phyloP scores from a whole-genome alignment of 768 basidiomycete genomes.

The Tephrocybe sp. region DNA sequence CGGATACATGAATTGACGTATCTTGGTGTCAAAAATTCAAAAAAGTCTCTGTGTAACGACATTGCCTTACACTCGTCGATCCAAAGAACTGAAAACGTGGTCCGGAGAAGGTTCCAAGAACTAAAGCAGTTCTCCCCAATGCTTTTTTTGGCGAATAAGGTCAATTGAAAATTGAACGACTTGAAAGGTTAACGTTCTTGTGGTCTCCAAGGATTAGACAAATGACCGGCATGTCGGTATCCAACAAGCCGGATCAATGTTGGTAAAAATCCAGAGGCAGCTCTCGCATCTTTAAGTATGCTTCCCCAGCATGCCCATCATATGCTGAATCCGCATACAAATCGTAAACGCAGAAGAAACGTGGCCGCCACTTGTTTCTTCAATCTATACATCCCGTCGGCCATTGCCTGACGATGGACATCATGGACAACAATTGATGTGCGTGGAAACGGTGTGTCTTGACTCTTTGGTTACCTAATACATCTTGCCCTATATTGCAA shows the following conservation, averaged over 20 bases:
- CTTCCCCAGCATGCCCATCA: too few species aligned
- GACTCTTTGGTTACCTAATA: constrained; percentile 21
- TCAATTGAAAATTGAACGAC: not conserved
- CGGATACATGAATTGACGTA: not conserved
- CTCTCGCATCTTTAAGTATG: too few species aligned
- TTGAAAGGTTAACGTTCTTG: not conserved
- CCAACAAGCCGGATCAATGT: constrained; percentile 1
- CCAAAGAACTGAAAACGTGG: constrained; percentile 3
- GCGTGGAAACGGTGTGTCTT: constrained; percentile 10
- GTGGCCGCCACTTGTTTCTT: not conserved
- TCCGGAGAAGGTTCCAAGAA: constrained; percentile 1
- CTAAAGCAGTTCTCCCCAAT: constrained; percentile 9
- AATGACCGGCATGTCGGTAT: too few species aligned
- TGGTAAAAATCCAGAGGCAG: too few species aligned
- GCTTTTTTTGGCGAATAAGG: not conserved
- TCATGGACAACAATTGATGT: constrained; percentile 8
- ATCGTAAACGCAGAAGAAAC: not conserved
- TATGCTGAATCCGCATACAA: not conserved
- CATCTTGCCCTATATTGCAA: not conserved
- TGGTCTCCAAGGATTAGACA: too few species aligned
- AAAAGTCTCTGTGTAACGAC: not conserved
- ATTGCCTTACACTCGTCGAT: constrained; percentile 8
- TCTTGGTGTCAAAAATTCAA: constrained; percentile 4
- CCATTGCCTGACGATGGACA: not conserved
- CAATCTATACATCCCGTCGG: not conserved